Conservation (phyloP, 2,329 filamentous ascomycete species). For the Aschersonia sp. region DNA sequence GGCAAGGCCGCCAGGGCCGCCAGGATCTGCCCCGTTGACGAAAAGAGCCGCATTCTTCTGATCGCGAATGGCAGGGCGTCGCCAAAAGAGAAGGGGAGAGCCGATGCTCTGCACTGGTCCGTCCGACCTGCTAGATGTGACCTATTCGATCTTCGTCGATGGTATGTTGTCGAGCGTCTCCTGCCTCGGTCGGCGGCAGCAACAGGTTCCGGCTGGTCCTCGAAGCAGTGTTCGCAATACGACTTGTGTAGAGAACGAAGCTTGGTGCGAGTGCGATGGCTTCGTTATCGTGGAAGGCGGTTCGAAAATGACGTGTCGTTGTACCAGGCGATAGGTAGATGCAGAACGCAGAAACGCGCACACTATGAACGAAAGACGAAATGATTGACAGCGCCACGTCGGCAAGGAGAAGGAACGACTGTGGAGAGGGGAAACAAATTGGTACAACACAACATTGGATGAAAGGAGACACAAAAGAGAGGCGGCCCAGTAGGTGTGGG, state of each 20-base stretch:
- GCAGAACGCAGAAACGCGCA: background rate
- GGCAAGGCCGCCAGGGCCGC: conserved; percentile 3
- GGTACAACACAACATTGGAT: background rate
- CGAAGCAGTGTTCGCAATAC: no score
- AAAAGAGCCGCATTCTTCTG: conserved; percentile 2
- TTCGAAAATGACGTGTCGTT: no score
- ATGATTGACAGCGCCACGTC: background rate
- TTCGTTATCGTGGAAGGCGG: no score
- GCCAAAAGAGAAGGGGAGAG: no score
- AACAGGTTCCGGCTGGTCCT: no score
- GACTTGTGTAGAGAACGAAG: no score
- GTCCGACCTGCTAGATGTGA: background rate
- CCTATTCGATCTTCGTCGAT: no score
- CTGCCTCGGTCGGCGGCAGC: no score
- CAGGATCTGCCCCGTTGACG: background rate
- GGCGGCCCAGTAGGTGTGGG: background rate
- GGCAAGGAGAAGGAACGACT: background rate
- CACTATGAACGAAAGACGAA: background rate
- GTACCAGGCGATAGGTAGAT: background rate
- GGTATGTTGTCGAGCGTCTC: no score
- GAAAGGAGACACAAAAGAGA: background rate
- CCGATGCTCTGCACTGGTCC: background rate
- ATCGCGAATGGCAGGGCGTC: no score
- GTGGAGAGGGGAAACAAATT: background rate
- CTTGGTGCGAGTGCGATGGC: no score